Conservation (phyloP, 2,329 filamentous ascomycete genomes). For the Aspergillus jensenii region DNA sequence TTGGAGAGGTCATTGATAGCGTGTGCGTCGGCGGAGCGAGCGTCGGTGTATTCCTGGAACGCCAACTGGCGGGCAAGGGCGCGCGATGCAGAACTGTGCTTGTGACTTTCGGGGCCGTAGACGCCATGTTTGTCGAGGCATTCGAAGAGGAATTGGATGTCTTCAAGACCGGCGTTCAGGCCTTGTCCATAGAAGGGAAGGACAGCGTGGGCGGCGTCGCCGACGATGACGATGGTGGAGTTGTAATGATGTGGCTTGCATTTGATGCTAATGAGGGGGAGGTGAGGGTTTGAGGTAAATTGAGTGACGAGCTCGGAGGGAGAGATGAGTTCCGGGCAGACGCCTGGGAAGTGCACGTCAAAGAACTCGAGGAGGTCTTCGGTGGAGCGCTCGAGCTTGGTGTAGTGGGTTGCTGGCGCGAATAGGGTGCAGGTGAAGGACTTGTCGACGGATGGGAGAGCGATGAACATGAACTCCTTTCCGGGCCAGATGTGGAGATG, state of each 20-base stretch:
- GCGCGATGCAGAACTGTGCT: conserved; percentile 43
- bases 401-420: conserved; percentile 70
- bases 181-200: conserved; percentile 98
- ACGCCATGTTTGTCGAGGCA: conserved; percentile 69
- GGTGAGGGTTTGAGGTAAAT: conserved; percentile 79
- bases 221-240: conserved; percentile 77
- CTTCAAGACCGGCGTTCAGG: conserved; percentile 95
- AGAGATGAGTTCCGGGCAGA: conserved; percentile 60
- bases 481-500: conserved; percentile 98
- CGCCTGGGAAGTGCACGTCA: conserved; percentile 80
- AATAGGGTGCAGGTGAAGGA: conserved; percentile 96
- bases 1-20: conserved; percentile 91
- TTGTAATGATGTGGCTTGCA: conserved; percentile 83
- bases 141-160: conserved; percentile 84
- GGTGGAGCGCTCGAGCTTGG: conserved; percentile 63
- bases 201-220: conserved; percentile 96
- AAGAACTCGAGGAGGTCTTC: conserved; percentile 81
- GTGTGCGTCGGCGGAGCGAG: conserved; percentile 75
- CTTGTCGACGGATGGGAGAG: conserved; percentile 83
- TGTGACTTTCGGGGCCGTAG: conserved; percentile 25
- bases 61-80: conserved; percentile 47
- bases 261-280: conserved; percentile 91
- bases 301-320: conserved; percentile 68
- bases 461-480: conserved; percentile 96
- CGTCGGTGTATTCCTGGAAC: conserved; percentile 70